Evolutionary conservation across 805 yeast genomes (phyloP).

Genomic region (Candida sithepensis): DNA sequence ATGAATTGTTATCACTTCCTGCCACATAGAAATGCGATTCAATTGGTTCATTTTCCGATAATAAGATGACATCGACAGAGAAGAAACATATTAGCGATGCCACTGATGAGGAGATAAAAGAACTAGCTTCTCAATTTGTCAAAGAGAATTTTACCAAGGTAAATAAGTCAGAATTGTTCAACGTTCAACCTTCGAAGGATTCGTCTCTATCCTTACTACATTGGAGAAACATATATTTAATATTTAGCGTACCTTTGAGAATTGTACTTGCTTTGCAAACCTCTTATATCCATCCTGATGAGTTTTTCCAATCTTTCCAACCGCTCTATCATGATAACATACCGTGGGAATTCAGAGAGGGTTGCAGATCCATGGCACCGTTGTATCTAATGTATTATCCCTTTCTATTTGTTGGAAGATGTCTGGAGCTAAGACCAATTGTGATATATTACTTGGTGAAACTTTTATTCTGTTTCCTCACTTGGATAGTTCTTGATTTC

Average conservation of each 20-base stretch:
- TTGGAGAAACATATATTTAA: conserved; percentile 48
- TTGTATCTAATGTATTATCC: conserved; percentile 71
- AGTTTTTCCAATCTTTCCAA: conserved; percentile 90
- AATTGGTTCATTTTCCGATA: too few relatives aligned
- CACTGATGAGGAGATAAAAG: conserved; percentile 4
- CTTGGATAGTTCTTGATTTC: conserved; percentile 33
- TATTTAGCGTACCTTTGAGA: conserved; percentile 42
- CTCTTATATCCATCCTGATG: conserved; percentile 96
- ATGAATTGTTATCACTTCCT: too few relatives aligned
- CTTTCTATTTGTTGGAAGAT: conserved; percentile 38
- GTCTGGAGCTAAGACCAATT: conserved; percentile 38
- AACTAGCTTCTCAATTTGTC: conserved; percentile 4
- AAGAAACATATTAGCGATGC: conserved; percentile 1
- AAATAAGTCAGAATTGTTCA: neutral
- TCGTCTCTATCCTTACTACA: conserved; percentile 17
- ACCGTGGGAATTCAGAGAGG: conserved; percentile 81
- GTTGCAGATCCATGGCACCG: conserved; percentile 68
- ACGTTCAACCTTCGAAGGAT: neutral
- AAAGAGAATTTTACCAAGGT: conserved; percentile 1
- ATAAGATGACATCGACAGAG: neutral
- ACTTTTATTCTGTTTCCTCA: conserved; percentile 35
- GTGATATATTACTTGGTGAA: conserved; percentile 53
- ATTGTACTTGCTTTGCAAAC: conserved; percentile 59
- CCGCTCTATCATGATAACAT: conserved; percentile 50
- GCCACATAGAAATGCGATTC: too few relatives aligned